Percentiles rank a stretch among this genome's conserved stretches.
phyloP scores from a whole-genome alignment of 495 filamentous ascomycete genomes.

The Aspergillus affinis region DNA sequence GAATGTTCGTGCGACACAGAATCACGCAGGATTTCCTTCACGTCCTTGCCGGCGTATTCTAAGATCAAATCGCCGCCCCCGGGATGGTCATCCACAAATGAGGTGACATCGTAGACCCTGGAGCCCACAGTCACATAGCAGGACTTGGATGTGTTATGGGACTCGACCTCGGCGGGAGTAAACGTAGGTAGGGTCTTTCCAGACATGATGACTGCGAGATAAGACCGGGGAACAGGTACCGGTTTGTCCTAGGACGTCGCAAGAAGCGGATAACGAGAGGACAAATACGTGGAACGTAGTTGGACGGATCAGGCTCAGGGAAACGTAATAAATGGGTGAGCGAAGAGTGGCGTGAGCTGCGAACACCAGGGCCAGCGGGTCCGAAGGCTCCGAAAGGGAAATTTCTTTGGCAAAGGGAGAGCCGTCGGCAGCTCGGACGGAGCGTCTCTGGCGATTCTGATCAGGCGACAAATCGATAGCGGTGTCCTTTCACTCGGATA shows the following conservation, averaged over 20 bases:
- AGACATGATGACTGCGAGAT: slow-evolving; percentile 36
- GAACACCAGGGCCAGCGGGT: slow-evolving; percentile 20
- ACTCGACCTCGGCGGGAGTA: slow-evolving; percentile 71
- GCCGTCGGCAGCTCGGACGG: not conserved
- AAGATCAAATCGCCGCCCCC: slow-evolving; percentile 87
- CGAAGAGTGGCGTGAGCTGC: slow-evolving; percentile 28
- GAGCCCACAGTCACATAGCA: slow-evolving; percentile 91
- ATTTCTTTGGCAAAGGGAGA: not conserved
- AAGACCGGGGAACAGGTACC: not conserved
- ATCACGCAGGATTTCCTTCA: slow-evolving; percentile 79
- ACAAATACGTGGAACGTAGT: slow-evolving; percentile 11
- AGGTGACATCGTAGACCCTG: slow-evolving; percentile 93
- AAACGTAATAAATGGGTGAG: slow-evolving; percentile 19
- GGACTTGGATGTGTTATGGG: slow-evolving; percentile 75
- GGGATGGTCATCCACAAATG: slow-evolving; percentile 85
- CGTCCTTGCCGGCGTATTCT: slow-evolving; percentile 87
- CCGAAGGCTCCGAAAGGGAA: slow-evolving; percentile 22
- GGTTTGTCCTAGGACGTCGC: not conserved
- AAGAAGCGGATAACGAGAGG: slow-evolving; percentile 3
- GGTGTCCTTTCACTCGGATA: not conserved
- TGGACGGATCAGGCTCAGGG: slow-evolving; percentile 9
- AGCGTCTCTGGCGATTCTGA: not conserved
- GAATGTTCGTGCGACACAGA: slow-evolving; percentile 79
- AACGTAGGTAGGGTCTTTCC: slow-evolving; percentile 74
- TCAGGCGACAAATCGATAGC: not conserved